Evolutionary conservation across 1,139 yeast genomes (phyloP).

Genomic region (Magnusiomyces magnusii): DNA sequence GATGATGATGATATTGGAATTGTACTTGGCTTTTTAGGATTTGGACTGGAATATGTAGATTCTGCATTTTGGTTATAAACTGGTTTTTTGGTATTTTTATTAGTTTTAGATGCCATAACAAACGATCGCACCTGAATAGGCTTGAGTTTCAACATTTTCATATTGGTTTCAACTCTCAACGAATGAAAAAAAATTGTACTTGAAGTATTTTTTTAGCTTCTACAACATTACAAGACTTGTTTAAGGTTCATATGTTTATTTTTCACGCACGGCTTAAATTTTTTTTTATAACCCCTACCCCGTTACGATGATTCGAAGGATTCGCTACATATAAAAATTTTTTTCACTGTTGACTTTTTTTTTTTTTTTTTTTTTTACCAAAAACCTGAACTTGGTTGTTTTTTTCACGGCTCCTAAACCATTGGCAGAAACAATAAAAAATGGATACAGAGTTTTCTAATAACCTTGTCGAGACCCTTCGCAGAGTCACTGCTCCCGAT

Average conservation of each 20-base stretch:
- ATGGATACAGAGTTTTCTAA: slow-evolving; percentile 68
- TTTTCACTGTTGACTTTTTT: not conserved
- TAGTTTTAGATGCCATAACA: not conserved
- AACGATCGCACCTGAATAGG: not conserved
- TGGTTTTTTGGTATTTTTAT: no score
- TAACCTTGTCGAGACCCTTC: slow-evolving; percentile 70
- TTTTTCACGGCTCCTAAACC: not conserved
- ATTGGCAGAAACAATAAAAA: slow-evolving; percentile 20
- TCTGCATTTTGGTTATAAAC: not conserved
- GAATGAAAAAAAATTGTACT: no score
- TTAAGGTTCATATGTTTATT: no score
- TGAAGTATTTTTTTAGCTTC: no score
- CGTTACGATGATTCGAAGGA: no score
- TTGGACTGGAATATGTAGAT: not conserved
- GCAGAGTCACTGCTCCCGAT: slow-evolving; percentile 68
- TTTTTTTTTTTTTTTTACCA: slow-evolving; percentile 11
- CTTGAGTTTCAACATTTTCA: no score
- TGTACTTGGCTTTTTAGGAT: not conserved
- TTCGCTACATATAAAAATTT: no score
- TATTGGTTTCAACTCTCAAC: no score
- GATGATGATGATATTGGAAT: no score
- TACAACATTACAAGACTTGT: no score
- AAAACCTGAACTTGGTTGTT: not conserved
- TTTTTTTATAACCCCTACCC: no score
- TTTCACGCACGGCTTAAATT: no score